phyloP scores from a whole-genome alignment of 352 stramenopile genomes.

The Phytophthora macrochlamydospora region DNA sequence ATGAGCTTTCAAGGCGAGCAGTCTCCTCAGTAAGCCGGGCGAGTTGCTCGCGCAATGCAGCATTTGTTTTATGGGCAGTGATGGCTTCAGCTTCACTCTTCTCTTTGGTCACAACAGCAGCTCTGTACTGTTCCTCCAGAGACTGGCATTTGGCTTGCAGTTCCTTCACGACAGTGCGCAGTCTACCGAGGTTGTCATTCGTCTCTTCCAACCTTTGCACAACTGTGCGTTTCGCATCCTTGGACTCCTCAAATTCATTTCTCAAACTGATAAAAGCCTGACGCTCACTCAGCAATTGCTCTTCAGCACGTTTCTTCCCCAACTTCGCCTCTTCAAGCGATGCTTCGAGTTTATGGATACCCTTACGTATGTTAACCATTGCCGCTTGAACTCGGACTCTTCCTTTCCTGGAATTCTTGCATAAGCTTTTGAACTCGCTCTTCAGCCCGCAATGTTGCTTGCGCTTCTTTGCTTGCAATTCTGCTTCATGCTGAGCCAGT shows the following conservation, averaged over 20 bases:
- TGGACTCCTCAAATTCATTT: conserved; percentile 52
- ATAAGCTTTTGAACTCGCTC: conserved; percentile 58
- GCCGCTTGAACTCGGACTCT: conserved; percentile 61
- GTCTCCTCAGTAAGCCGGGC: conserved; percentile 25
- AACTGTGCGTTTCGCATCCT: conserved; percentile 48
- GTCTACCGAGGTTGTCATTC: conserved; percentile 67
- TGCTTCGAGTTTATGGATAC: conserved; percentile 71
- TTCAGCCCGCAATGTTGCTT: conserved; percentile 54
- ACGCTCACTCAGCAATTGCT: conserved; percentile 54
- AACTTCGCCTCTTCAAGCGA: conserved; percentile 49
- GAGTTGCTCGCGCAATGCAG: conserved; percentile 31
- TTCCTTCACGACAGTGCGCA: conserved; percentile 59
- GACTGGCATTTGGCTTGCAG: conserved; percentile 37
- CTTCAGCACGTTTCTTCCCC: conserved; percentile 59
- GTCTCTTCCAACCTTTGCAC: conserved; percentile 69
- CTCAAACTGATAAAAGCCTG: conserved; percentile 62
- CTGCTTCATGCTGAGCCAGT: conserved; percentile 57
- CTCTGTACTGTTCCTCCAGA: conserved; percentile 36
- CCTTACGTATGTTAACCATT: conserved; percentile 77
- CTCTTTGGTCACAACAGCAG: conserved; percentile 19
- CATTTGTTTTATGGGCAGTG: conserved; percentile 15
- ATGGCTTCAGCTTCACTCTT: conserved; percentile 10
- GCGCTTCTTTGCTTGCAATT: conserved; percentile 59
- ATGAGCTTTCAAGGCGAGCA: conserved; percentile 29
- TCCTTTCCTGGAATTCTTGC: conserved; percentile 65